Evolutionary conservation across 106 monocot genomes (phyloP).

Genomic region (Posidonia australis): DNA sequence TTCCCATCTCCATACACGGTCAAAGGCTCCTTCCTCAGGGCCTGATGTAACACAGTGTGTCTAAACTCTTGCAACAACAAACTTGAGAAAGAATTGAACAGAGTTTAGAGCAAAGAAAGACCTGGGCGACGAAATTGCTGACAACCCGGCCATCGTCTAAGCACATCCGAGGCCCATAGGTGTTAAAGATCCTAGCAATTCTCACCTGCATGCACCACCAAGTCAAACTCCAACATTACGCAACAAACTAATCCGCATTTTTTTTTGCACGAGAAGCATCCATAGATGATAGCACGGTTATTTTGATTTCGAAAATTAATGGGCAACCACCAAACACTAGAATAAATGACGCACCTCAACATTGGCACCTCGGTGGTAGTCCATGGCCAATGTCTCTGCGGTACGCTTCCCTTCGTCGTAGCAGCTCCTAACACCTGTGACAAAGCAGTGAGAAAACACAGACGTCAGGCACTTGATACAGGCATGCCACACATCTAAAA

Average conservation of each 20-base stretch:
- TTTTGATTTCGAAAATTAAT: no score
- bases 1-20: constrained; percentile 89
- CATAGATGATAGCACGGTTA: no score
- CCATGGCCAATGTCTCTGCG: constrained; percentile 92
- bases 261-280: no score
- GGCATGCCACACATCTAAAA: no score
- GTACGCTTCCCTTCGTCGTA: constrained; percentile 95
- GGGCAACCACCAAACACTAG: no score
- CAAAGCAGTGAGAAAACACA: background rate
- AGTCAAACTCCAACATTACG: background rate
- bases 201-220: constrained; percentile 41
- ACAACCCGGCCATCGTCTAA: constrained; percentile 93
- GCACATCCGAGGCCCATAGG: constrained; percentile 96
- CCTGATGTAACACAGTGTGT: constrained; percentile 27
- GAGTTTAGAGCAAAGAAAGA: constrained; percentile 1
- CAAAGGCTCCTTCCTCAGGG: constrained; percentile 71
- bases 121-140: constrained; percentile 96
- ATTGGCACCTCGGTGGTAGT: constrained; percentile 81
- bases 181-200: constrained; percentile 95
- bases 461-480: background rate
- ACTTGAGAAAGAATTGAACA: background rate
- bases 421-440: constrained; percentile 79
- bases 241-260: background rate
- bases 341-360: constrained; percentile 40
- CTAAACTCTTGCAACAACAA: no score